Evolutionary conservation across 805 yeast genomes (phyloP).

Genomic region (Cyberlindnera euphorbiae): DNA sequence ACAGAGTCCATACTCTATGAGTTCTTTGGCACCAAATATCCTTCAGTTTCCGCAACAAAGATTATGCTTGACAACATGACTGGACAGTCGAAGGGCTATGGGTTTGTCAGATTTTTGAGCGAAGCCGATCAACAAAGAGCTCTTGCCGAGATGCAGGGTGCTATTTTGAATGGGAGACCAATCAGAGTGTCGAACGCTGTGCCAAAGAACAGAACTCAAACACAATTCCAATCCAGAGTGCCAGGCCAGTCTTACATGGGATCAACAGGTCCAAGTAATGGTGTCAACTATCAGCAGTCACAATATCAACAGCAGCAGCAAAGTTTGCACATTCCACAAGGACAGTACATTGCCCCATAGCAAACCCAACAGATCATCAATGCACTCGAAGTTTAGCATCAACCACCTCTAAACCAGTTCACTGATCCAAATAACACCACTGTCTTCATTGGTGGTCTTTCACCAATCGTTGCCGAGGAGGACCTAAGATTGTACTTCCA

Average conservation of each 20-base stretch:
- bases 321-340: slow-evolving; percentile 10
- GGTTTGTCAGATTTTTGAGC: slow-evolving; percentile 74
- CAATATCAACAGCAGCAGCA: slow-evolving; percentile 19
- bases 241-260: not conserved
- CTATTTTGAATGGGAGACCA: slow-evolving; percentile 63
- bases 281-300: slow-evolving; percentile 10
- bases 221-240: slow-evolving; percentile 13
- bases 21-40: slow-evolving; percentile 61
- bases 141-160: slow-evolving; percentile 77
- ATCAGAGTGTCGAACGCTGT: slow-evolving; percentile 73
- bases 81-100: slow-evolving; percentile 76
- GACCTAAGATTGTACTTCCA: slow-evolving; percentile 59
- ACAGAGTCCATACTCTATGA: slow-evolving; percentile 62
- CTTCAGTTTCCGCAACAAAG: slow-evolving; percentile 71
- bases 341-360: slow-evolving; percentile 17
- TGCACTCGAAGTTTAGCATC: slow-evolving; percentile 35
- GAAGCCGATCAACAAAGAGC: slow-evolving; percentile 70
- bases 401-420: slow-evolving; percentile 54
- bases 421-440: slow-evolving; percentile 84
- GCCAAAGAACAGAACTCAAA: slow-evolving; percentile 36
- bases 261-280: not conserved
- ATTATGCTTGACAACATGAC: slow-evolving; percentile 72
- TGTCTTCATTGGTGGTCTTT: slow-evolving; percentile 63
- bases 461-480: slow-evolving; percentile 50
- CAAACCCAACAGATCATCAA: slow-evolving; percentile 20